Conservation (phyloP, 1,139 yeast species). For the Magnusiomyces paraingens region DNA sequence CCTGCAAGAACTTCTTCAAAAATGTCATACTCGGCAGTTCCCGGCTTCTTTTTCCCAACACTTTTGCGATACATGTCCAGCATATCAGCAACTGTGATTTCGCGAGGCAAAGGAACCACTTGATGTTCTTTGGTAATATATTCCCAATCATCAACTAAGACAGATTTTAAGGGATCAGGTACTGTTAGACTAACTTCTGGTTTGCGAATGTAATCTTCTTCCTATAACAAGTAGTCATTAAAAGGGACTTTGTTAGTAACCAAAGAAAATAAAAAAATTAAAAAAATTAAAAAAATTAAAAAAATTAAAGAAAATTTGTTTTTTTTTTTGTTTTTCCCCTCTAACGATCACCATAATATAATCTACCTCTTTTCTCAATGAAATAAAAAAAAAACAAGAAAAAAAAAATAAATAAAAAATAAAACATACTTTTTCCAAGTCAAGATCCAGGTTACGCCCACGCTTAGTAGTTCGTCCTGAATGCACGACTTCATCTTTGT, state of each 20-base stretch:
- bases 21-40: slow-evolving; percentile 46
- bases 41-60: slow-evolving; percentile 5
- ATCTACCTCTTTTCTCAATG: slow-evolving; percentile 1
- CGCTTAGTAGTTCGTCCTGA: slow-evolving; percentile 16
- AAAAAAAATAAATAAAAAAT: neutral
- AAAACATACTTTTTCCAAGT: slow-evolving; percentile 20
- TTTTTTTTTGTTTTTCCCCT: too few relatives aligned
- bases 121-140: slow-evolving; percentile 72
- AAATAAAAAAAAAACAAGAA: neutral
- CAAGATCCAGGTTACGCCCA: slow-evolving; percentile 41
- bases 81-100: slow-evolving; percentile 46
- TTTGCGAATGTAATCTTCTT: slow-evolving; percentile 36
- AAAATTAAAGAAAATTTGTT: neutral
- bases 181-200: slow-evolving; percentile 51
- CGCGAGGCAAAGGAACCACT: slow-evolving; percentile 55
- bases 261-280: neutral
- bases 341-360: neutral
- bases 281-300: neutral
- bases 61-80: slow-evolving; percentile 41
- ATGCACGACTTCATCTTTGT: slow-evolving; percentile 14
- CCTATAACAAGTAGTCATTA: slow-evolving; percentile 16
- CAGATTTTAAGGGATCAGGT: slow-evolving; percentile 59
- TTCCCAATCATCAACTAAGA: slow-evolving; percentile 92
- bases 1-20: slow-evolving; percentile 66
- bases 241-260: neutral